Base-by-base conservation (phyloP, 805 yeast species). In the Candida rishiriensis region DNA sequence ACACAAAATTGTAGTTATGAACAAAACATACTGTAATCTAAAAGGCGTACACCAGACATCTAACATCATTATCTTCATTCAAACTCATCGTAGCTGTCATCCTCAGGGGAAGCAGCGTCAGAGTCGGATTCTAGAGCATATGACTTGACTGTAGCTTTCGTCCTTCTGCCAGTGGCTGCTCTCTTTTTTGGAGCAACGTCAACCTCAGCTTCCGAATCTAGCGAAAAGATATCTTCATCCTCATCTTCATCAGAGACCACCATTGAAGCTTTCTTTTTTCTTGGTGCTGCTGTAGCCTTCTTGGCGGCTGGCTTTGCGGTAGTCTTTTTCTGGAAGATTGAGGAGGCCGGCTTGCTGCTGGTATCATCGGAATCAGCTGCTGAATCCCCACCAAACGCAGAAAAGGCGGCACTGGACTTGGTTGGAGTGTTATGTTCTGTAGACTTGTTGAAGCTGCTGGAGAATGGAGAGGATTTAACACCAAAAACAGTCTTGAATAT, bases 401-500 rank as follows among this genome's bases (percentile, higher is more conserved):
- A 44, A 26, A 54, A 52, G 2, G 58, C 61, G 10, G 54, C 54
- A 43, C 49, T 46, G 35, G 55, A 52, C 29, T 52, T 57, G 10
- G 57, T 50, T 18, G 50, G 38, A 12, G 50, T 21, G 26, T 7
- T 21, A 21, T 21, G 26, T 7, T 21, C 26, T 21, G 43, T 2
- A 49, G 48, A 14, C 29, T 30, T 30, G 33, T 30, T 30, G 9
- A 30, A 9, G 9, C 33, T n/a, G 28, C 45, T 36, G 10, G 35
- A 42, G 29, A 40, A 36, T 3, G 55, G 42, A 2, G 53, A 33
- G 1, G 47, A 38, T 12, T 36, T 43, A 7, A 41, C 39, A 6
- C 73, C 73, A 47, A 70, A 69, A 9, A 70, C 52, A 18, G 68
- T 53, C 37, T 60, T 61, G 47, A 67, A 68, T 8, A 16, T 55